Conservation (phyloP, 306 rosid genomes). For the Ziziphus jujuba region DNA sequence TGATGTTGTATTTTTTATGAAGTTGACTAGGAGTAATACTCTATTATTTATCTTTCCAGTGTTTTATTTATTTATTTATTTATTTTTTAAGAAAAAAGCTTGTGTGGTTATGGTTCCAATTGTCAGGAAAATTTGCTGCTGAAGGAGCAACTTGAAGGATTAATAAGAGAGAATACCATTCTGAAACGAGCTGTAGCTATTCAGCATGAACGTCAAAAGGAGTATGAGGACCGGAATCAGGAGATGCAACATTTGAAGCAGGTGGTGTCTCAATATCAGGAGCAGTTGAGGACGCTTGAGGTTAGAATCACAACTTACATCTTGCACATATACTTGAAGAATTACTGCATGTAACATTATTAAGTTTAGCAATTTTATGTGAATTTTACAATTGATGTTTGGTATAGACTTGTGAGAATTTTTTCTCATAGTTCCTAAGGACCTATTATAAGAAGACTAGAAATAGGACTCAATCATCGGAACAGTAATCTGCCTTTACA, state of each 20-base stretch:
- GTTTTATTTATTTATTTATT: too few species aligned
- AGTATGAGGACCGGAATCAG: conserved; percentile 56
- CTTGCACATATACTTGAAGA: too few species aligned
- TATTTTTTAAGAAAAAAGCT: background rate
- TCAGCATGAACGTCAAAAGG: conserved; percentile 78
- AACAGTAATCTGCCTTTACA: too few species aligned
- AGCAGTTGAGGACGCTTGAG: conserved; percentile 83
- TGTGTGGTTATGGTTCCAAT: conserved; percentile 21
- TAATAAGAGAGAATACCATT: conserved; percentile 68
- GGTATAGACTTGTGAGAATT: background rate
- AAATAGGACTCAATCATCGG: too few species aligned
- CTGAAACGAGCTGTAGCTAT: conserved; percentile 82
- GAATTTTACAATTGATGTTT: too few species aligned
- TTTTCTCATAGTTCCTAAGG: background rate
- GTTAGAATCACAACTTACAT: conserved; percentile 34
- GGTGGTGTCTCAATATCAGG: conserved; percentile 79
- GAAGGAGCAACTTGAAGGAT: conserved; percentile 73
- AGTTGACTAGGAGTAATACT: background rate
- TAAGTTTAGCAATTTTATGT: too few species aligned
- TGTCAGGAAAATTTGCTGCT: conserved; percentile 75
- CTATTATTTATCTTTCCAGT: too few species aligned
- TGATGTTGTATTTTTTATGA: background rate
- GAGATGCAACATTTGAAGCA: conserved; percentile 83
- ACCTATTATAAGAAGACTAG: background rate
- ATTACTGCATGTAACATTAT: too few species aligned